phyloP scores from a whole-genome alignment of 352 stramenopile genomes.

The Proteromonas lacertae region DNA sequence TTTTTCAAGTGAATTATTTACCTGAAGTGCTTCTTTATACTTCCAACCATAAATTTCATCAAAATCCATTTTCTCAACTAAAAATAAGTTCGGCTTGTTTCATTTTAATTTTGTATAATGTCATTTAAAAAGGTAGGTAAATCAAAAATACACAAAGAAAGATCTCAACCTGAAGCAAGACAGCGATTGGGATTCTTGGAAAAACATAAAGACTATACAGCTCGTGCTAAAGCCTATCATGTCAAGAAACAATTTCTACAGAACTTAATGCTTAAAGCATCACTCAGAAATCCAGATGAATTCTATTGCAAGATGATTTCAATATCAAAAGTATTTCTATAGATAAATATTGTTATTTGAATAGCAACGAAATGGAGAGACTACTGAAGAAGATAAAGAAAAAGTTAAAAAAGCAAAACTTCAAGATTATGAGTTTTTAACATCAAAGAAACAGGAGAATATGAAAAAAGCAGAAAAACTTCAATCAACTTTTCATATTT shows the following conservation, averaged over 20 bases:
- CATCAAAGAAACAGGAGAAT: conserved; percentile 24
- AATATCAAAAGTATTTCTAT: too few species aligned
- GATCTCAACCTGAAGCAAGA: conserved; percentile 50
- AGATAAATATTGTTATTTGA: conserved; percentile 19
- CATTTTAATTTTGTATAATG: too few species aligned
- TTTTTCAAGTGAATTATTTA: too few species aligned
- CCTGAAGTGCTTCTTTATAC: too few species aligned
- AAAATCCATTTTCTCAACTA: too few species aligned
- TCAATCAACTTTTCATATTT: conserved; percentile 25
- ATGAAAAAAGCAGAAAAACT: conserved; percentile 22
- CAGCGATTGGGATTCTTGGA: conserved; percentile 76
- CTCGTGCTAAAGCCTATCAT: conserved; percentile 70
- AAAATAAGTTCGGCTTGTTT: too few species aligned
- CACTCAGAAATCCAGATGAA: conserved; percentile 87
- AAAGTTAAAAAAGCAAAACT: conserved; percentile 58
- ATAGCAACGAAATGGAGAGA: background rate
- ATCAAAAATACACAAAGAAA: conserved; percentile 98
- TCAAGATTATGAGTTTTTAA: conserved; percentile 74
- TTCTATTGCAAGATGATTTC: conserved; percentile 98
- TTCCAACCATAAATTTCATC: too few species aligned
- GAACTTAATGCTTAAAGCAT: conserved; percentile 44
- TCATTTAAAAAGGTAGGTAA: too few species aligned
- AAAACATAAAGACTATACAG: conserved; percentile 92
- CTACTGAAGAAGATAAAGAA: conserved; percentile 19
- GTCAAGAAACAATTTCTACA: conserved; percentile 53